These are phyloP conservation scores for Ascochyta clinopodiicola DNA, from an alignment of 2,329 filamentous ascomycete genomes.

Conservation along the genomic window DNA sequence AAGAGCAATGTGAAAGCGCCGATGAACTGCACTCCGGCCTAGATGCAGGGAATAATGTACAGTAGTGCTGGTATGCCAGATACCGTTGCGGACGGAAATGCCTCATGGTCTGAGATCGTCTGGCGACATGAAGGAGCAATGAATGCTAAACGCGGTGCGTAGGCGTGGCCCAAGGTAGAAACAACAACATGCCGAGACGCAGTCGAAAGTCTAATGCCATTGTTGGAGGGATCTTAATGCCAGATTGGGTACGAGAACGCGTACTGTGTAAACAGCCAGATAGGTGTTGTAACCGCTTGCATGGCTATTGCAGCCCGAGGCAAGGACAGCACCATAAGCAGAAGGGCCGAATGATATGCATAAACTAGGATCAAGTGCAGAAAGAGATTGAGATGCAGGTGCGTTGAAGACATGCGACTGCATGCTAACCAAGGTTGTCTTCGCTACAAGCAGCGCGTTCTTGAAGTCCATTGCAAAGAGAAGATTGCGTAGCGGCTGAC, in stretches of 20 bases:
- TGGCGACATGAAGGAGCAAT: not conserved
- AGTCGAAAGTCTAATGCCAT: not conserved
- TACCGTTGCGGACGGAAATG: conserved; percentile 1
- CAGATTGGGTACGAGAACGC: not conserved
- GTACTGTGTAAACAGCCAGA: not conserved
- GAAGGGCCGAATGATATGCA: conserved; percentile 10
- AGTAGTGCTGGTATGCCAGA: conserved; percentile 17
- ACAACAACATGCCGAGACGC: not conserved
- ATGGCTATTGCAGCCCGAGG: not conserved
- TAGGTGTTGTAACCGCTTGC: conserved; percentile 1
- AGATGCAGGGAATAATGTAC: conserved; percentile 15
- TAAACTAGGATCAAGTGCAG: not conserved
- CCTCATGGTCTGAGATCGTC: not conserved
- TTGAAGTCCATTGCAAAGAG: not conserved
- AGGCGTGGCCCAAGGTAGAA: not conserved
- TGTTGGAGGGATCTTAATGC: not conserved
- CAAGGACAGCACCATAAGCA: not conserved
- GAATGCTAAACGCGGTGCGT: not conserved
- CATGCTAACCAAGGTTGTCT: not conserved
- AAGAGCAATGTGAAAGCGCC: conserved; percentile 1
- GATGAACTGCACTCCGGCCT: conserved; percentile 13
- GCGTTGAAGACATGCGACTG: conserved; percentile 1
- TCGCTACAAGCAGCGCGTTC: not conserved
- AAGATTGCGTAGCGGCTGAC: conserved; percentile 11
- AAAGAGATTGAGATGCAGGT: not conserved